A percentile compares a stretch with the other conserved stretches of the same genome.
These are phyloP conservation scores for Meyerozyma elateridarum DNA, from an alignment of 1,139 yeast species.

Conservation along the genomic window DNA sequence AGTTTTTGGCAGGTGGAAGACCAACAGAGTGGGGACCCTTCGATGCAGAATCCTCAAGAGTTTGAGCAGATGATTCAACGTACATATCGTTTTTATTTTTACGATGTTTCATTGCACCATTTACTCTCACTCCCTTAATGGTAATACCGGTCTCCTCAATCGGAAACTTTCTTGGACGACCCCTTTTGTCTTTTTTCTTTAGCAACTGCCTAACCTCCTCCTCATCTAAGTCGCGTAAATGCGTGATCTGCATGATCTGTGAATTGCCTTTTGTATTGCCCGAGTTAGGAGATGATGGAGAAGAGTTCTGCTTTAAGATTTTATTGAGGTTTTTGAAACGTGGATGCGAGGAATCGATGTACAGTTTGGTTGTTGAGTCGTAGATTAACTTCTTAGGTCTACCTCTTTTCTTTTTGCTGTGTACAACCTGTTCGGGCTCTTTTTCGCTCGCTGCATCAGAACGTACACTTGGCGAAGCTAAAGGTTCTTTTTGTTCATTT, in stretches of 20 bases:
- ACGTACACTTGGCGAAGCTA: not conserved
- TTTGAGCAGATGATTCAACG: not conserved
- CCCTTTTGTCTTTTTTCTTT: constrained; percentile 41
- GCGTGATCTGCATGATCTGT: not conserved
- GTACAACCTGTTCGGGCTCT: constrained; percentile 1
- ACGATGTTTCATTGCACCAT: constrained; percentile 29
- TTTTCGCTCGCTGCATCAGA: constrained; percentile 1
- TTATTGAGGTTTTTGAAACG: constrained; percentile 39
- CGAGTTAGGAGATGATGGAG: constrained; percentile 8
- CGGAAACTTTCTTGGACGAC: constrained; percentile 51
- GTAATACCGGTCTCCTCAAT: constrained; percentile 46
- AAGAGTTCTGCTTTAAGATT: constrained; percentile 23
- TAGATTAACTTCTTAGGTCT: constrained; percentile 41
- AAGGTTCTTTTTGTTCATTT: constrained; percentile 6
- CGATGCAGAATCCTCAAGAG: not conserved
- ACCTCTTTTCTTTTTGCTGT: constrained; percentile 37
- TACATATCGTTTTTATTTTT: constrained; percentile 12
- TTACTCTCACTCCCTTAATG: constrained; percentile 42
- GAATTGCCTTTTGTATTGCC: not conserved
- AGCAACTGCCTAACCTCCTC: constrained; percentile 36
- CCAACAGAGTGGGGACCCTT: too few species aligned
- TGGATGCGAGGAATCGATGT: constrained; percentile 42
- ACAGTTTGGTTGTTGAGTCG: constrained; percentile 39
- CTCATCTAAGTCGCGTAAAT: constrained; percentile 13
- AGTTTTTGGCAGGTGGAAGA: too few species aligned